phyloP scores from a whole-genome alignment of 2,329 filamentous ascomycete species.

The Apiospora phragmitis region DNA sequence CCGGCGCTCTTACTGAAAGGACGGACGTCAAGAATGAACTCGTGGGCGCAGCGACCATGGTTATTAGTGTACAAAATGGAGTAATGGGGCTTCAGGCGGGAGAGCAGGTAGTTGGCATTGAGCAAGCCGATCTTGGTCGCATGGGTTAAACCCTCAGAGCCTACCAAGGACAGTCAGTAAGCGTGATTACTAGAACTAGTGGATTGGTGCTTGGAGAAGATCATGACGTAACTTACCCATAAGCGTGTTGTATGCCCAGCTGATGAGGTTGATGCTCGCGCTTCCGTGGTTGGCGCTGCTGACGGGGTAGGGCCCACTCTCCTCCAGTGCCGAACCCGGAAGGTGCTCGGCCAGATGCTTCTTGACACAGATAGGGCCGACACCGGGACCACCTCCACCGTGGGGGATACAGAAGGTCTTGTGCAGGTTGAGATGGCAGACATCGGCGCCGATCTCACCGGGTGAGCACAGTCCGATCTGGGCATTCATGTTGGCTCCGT shows the following conservation, averaged over 20 bases:
- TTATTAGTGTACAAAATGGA: constrained; percentile 91
- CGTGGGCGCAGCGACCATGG: constrained; percentile 86
- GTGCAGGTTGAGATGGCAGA: constrained; percentile 96
- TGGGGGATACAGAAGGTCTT: constrained; percentile 99
- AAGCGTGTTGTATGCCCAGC: constrained; percentile 92
- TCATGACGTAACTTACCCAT: constrained; percentile 63
- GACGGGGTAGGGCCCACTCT: constrained; percentile 64
- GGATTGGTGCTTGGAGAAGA: neutral
- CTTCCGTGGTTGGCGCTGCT: constrained; percentile 84
- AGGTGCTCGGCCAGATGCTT: constrained; percentile 75
- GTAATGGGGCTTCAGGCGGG: constrained; percentile 82
- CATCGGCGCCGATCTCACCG: constrained; percentile 92
- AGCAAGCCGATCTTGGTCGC: constrained; percentile 92
- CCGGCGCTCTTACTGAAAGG: constrained; percentile 81
- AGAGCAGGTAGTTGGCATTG: constrained; percentile 95
- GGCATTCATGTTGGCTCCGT: constrained; percentile 97
- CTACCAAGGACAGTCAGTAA: constrained; percentile 25
- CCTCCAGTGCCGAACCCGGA: constrained; percentile 48
- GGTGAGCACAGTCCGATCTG: constrained; percentile 95
- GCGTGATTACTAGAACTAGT: constrained; percentile 2
- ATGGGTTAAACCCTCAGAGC: constrained; percentile 75
- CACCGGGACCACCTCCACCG: constrained; percentile 89
- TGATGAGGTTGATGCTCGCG: constrained; percentile 90
- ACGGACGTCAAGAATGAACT: constrained; percentile 92
- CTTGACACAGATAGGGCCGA: constrained; percentile 92